Evolutionary conservation across 106 monocot species (phyloP), one percentile per base, ranked within the genome.

Genomic region (Dendrobium nobile): DNA sequence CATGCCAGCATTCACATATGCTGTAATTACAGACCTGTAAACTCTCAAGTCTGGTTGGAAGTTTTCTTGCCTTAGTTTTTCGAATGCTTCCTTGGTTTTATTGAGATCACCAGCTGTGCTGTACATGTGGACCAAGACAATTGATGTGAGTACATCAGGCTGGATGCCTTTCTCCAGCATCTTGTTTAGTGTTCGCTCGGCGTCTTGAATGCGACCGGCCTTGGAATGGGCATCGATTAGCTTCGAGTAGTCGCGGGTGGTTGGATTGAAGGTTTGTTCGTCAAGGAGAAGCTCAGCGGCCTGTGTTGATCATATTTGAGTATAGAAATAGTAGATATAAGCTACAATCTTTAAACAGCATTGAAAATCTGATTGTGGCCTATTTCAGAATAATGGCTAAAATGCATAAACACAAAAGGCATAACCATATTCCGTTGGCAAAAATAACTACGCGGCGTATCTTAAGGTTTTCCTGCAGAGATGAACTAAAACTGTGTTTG

Each of bases 61-160:
- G 45, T 85, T 89, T 42, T 87, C 82, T 54, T 74, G 82, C 42
- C 19, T 82, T 64, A 95, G 70, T 72, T 54, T 85, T 19, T 90
- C 84, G 67, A 94, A 98, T 13, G 89, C 86, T 27, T 87, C 80
- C 75, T 88, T 82, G 15, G 94, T 86, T 47, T 83, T 83, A 7
- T 88, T 87, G 26, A 91, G 84, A 74, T 91, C 84, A 9, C 94
- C 97, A 8, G 81, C 48, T 54, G 88, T 86, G 88, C 92, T 78
- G 67, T 98, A 95, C 94, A 98, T 92, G 64, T 92, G 91, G 19
- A 98, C 82, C 31, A 98, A 82, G 8, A 85, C 84, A 43, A 85
- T 83, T 41, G 74, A 86, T 28, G 85, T 87, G 2, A 94, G 41
- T 17, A 88, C 74, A 75, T 98, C 97, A 27, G 94, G 88, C 42